phyloP scores from a whole-genome alignment of 495 filamentous ascomycete species.

The Penicillium manginii region DNA sequence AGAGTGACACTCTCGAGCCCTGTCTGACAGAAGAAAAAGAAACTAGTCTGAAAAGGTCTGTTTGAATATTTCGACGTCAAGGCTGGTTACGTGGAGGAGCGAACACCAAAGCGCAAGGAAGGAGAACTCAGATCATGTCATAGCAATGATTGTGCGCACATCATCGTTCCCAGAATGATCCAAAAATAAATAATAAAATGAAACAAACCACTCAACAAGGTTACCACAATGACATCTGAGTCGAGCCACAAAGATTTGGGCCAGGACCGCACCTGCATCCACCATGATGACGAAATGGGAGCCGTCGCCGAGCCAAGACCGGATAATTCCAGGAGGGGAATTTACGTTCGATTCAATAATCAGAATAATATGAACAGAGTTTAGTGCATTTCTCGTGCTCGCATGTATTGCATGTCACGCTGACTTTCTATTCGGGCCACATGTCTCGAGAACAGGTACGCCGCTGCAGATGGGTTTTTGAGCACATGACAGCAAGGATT shows the following conservation, averaged over 20 bases:
- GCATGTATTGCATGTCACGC: constrained; percentile 8
- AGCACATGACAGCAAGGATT: constrained; percentile 8
- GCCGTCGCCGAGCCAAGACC: neutral
- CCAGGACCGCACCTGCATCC: constrained; percentile 1
- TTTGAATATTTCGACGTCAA: too few relatives aligned
- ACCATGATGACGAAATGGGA: neutral
- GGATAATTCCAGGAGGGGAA: neutral
- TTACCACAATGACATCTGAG: constrained; percentile 13
- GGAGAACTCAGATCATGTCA: constrained; percentile 1
- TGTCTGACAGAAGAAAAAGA: constrained; percentile 22
- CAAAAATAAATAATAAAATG: neutral
- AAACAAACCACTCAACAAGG: neutral
- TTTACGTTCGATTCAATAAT: neutral
- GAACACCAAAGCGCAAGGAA: neutral
- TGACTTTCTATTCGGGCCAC: constrained; percentile 11
- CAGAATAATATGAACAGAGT: neutral
- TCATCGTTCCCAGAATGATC: neutral
- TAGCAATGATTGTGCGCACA: neutral
- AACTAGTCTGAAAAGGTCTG: neutral
- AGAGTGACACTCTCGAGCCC: constrained; percentile 21
- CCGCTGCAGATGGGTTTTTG: constrained; percentile 1
- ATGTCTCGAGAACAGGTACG: constrained; percentile 6
- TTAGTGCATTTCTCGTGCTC: neutral
- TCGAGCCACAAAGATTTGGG: constrained; percentile 9
- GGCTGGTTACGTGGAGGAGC: too few relatives aligned